Conservation (phyloP, 2,329 filamentous ascomycete species). For the Colletotrichum sp. region DNA sequence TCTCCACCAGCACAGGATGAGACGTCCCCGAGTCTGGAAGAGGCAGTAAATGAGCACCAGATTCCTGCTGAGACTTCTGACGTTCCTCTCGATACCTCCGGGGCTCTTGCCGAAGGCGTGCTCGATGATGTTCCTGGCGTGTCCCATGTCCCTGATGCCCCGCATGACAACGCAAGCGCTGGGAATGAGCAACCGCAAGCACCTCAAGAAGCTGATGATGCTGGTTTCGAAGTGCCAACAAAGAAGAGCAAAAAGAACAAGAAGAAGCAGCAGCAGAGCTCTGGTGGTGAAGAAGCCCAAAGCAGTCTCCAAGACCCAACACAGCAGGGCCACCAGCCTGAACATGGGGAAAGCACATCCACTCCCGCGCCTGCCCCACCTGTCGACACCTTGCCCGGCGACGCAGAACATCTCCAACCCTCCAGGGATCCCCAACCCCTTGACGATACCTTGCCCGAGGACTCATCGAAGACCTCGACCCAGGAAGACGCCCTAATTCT, state of each 20-base stretch:
- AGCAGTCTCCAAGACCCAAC: neutral
- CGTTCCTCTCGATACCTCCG: neutral
- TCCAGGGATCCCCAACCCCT: neutral
- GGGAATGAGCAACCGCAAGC: neutral
- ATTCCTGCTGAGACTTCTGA: neutral
- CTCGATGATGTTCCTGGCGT: neutral
- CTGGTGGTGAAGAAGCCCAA: neutral
- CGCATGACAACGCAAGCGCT: neutral
- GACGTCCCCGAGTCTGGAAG: neutral
- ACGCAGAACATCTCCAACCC: neutral
- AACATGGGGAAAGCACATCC: neutral
- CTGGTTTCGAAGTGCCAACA: neutral
- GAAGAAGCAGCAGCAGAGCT: constrained; percentile 28
- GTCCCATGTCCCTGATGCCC: neutral
- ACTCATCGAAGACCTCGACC: neutral
- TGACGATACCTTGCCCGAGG: neutral
- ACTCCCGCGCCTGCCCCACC: neutral
- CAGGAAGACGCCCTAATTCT: neutral
- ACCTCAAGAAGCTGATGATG: neutral
- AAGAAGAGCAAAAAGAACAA: constrained; percentile 30
- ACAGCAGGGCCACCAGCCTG: neutral
- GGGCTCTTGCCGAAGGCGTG: constrained; percentile 1
- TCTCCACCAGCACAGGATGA: neutral
- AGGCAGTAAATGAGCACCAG: neutral
- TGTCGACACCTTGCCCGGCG: neutral